phyloP scores from a whole-genome alignment of 208 protist species.

The Crithidia acanthocephali region DNA sequence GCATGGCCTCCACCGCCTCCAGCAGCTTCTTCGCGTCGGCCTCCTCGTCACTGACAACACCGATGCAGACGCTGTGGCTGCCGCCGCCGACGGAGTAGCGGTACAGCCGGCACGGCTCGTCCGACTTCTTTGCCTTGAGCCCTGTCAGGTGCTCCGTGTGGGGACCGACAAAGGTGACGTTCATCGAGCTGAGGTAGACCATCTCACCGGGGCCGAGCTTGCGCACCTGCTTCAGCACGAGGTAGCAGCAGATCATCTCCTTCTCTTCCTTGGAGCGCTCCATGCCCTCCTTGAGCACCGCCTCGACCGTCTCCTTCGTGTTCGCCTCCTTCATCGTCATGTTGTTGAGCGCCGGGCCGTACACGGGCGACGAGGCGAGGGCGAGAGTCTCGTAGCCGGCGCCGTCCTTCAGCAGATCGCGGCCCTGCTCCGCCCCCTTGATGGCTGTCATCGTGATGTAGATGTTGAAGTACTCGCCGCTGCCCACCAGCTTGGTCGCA shows the following conservation, averaged over 20 bases:
- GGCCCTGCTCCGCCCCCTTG: slow-evolving; percentile 48
- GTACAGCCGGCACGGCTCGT: slow-evolving; percentile 52
- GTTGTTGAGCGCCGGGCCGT: slow-evolving; percentile 63
- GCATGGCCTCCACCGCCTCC: slow-evolving; percentile 38
- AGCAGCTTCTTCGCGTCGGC: slow-evolving; percentile 36
- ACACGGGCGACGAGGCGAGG: slow-evolving; percentile 69
- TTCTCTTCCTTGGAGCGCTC: slow-evolving; percentile 40
- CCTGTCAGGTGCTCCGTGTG: slow-evolving; percentile 49
- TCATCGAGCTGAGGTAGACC: slow-evolving; percentile 74
- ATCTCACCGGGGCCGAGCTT: slow-evolving; percentile 36
- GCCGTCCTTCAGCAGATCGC: slow-evolving; percentile 68
- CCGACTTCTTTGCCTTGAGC: slow-evolving; percentile 56
- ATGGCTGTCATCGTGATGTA: slow-evolving; percentile 60
- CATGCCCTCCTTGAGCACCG: slow-evolving; percentile 42
- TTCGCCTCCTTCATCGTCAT: slow-evolving; percentile 47
- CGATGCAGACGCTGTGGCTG: slow-evolving; percentile 48
- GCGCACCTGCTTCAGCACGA: slow-evolving; percentile 70
- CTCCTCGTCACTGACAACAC: slow-evolving; percentile 43
- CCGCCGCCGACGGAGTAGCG: slow-evolving; percentile 77
- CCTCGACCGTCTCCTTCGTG: slow-evolving; percentile 37
- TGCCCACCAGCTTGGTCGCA: slow-evolving; percentile 46
- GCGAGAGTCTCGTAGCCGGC: slow-evolving; percentile 48
- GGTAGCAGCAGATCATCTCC: slow-evolving; percentile 65
- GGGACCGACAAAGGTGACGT: slow-evolving; percentile 52
- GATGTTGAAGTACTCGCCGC: slow-evolving; percentile 57